phyloP scores from a whole-genome alignment of 495 filamentous ascomycete species.

The Penicillium subrubescens region DNA sequence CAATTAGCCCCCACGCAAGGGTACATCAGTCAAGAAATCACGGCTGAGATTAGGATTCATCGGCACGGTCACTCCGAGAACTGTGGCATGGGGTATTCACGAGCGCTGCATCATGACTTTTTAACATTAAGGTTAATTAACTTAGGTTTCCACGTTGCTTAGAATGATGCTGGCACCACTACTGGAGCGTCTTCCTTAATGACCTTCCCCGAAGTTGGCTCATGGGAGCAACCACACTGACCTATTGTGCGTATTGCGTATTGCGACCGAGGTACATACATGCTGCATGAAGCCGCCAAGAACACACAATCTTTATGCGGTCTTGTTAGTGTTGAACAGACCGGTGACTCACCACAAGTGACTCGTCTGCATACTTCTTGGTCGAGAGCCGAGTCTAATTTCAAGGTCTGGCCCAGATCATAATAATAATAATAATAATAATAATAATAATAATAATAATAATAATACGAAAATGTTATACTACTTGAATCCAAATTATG shows the following conservation, averaged over 20 bases:
- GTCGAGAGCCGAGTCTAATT: neutral
- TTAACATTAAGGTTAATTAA: neutral
- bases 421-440: too few species aligned
- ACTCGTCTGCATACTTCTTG: neutral
- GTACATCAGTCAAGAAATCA: slow-evolving; percentile 12
- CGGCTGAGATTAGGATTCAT: neutral
- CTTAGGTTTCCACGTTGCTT: neutral
- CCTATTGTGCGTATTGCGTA: neutral
- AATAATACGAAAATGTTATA: neutral
- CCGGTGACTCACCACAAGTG: neutral
- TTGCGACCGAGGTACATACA: neutral
- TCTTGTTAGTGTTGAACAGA: neutral
- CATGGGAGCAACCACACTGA: neutral
- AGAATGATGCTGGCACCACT: neutral
- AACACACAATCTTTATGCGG: neutral
- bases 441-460: too few species aligned
- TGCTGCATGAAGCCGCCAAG: neutral
- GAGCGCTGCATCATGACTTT: neutral
- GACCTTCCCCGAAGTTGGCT: neutral
- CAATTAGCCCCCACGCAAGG: slow-evolving; percentile 21
- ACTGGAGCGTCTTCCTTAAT: neutral
- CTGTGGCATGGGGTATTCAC: neutral
- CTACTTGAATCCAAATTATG: neutral
- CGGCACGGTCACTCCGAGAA: slow-evolving; percentile 16
- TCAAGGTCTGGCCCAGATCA: neutral